Evolutionary conservation across 2,329 filamentous ascomycete species (phyloP), one percentile per base, ranked within the genome.

Genomic region (Helicocarpus griseus): DNA sequence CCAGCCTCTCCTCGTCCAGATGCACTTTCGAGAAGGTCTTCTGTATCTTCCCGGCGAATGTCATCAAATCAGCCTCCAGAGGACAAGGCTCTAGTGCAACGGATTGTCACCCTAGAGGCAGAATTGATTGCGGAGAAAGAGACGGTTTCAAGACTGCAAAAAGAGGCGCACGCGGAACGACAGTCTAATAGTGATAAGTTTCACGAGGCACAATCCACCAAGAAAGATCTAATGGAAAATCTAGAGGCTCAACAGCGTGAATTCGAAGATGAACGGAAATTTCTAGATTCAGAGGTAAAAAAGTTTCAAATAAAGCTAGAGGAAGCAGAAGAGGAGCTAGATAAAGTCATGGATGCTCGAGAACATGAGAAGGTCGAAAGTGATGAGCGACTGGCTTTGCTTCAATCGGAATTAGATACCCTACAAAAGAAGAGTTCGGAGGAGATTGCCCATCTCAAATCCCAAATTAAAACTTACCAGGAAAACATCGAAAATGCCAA

Each of bases 171-270:
- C 49, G 70, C 73, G 65, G 57, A 80, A 74, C 48, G 78, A 77
- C 58, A 80, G 80, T 63, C 78, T 73, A 59, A 77, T 81, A 60
- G 80, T 79, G 63, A 83, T 78, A 71, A 79, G 74, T 61, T 95
- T 55, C 82, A 93, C 56, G 91, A 97, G 66, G 87, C 82, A 5
- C 88, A 93, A 60, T 90, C 88, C 2, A 96, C 87, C 1, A 98
- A 98, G 68, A 86, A 87, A 60, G 93, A 97, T 66, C 80, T 98
- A 8, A 82, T 98, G 70, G 85, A 88, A 57, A 98, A 98, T 63
- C 88, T 98, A 73, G 89, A 97, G 63, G 87, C 90, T 11, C 80
- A 94, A 57, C 89, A 96, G 68, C 82, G 82, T 24, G 93, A 97
- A 62, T 96, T 95, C 59, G 77, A 86, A 33, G 82, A 84, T 47